Evolutionary conservation across 306 rosid genomes (phyloP), one percentile per base, ranked within the genome.

Genomic region (Cicer yamashitae): DNA sequence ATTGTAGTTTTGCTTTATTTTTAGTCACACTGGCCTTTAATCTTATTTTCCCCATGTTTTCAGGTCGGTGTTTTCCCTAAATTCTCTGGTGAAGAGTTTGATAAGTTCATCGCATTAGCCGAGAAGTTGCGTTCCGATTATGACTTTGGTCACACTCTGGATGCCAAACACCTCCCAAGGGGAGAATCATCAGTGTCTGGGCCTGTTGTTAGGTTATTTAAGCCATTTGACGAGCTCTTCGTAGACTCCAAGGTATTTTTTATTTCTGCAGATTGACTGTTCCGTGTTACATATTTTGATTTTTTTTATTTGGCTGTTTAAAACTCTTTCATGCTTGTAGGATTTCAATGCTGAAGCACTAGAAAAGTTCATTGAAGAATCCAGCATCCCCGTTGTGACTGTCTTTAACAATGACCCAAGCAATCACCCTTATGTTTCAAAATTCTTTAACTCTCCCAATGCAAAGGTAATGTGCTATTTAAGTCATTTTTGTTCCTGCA

Each of bases 151-250:
- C 99, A 96, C 79, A 88, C 97, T 70, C 81, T 75, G 78, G 87
- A 90, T 79, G 98, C 92, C 70, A 92, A 92, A 79, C 75, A 81
- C 81, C 96, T 96, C 73, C 99, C 99, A n/a, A 86, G 83, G 34
- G 99, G 99, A 65, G 98, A 90, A 50, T 84, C 93, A 58, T 87
- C 98, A 15, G 90, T 90, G 46, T 22, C 83, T 47, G 96, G 99
- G 6, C 99, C 97, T 5, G 0, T 86, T 5, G 87, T 92, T 81
- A 87, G 99, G 78, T 79, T 96, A 30, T 82, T 96, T 83, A 96
- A 96, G 90, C 97, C 99, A 73, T 96, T 96, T 43, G 99, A 96
- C 6, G 99, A 96, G 61, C 97, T 82, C 61, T 80, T 83, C 87
- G 97, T 87, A 72, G 97, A 96, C 76, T 86, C 10, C 76, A 57